These are phyloP conservation scores for Kodamaea fungicola DNA, from an alignment of 1,139 yeast species.

Conservation along the genomic window DNA sequence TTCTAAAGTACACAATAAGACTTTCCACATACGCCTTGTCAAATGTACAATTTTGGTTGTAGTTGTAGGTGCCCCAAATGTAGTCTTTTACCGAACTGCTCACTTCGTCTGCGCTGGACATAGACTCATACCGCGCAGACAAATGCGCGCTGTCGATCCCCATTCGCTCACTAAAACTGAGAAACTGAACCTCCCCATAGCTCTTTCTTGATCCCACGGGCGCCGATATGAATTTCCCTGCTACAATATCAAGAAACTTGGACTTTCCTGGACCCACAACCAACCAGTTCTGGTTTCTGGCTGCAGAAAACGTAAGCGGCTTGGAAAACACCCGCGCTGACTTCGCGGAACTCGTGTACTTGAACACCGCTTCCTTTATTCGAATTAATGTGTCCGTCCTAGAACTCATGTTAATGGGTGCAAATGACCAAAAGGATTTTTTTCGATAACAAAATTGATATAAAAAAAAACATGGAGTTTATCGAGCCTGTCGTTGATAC, in stretches of 20 bases:
- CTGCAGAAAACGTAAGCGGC: slow-evolving; percentile 28
- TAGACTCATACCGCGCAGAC: slow-evolving; percentile 85
- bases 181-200: slow-evolving; percentile 47
- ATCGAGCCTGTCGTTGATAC: slow-evolving; percentile 26
- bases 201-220: slow-evolving; percentile 56
- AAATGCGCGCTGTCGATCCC: slow-evolving; percentile 71
- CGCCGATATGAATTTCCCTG: slow-evolving; percentile 41
- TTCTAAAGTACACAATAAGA: slow-evolving; percentile 49
- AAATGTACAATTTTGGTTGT: slow-evolving; percentile 28
- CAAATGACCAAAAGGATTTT: too few relatives aligned
- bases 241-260: slow-evolving; percentile 28
- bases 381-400: slow-evolving; percentile 4
- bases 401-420: not conserved
- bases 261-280: slow-evolving; percentile 36
- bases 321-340: slow-evolving; percentile 16
- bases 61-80: slow-evolving; percentile 47
- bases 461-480: slow-evolving; percentile 28
- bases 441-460: too few relatives aligned
- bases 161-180: slow-evolving; percentile 58
- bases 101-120: slow-evolving; percentile 67
- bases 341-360: slow-evolving; percentile 7
- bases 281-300: slow-evolving; percentile 22
- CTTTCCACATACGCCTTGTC: slow-evolving; percentile 32
- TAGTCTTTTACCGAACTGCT: slow-evolving; percentile 61
- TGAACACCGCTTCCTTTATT: slow-evolving; percentile 17